phyloP scores from a whole-genome alignment of 73 alveolate genomes.

The Stentor coeruleus region DNA sequence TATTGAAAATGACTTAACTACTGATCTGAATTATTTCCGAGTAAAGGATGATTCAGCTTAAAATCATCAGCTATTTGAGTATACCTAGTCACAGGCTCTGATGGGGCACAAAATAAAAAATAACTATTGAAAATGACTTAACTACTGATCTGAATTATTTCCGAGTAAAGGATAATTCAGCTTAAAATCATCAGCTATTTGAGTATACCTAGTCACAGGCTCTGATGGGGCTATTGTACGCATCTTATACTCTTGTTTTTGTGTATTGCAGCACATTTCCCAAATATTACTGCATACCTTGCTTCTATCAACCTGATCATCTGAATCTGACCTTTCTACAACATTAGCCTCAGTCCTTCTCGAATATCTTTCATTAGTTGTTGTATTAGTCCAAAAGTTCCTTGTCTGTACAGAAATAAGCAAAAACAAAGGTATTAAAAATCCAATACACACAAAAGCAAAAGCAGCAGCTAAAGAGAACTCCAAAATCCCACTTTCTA shows the following conservation, averaged over 20 bases:
- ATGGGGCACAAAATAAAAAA: too few relatives aligned
- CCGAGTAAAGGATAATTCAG: neutral
- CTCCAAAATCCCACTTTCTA: too few relatives aligned
- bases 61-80: neutral
- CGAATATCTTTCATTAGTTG: slow-evolving; percentile 40
- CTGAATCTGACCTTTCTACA: slow-evolving; percentile 15
- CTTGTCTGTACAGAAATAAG: slow-evolving; percentile 23
- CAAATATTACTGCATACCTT: neutral
- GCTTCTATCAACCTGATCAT: neutral
- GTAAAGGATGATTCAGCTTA: neutral
- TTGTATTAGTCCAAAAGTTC: slow-evolving; percentile 8
- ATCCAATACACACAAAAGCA: slow-evolving; percentile 6
- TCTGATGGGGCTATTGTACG: neutral
- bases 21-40: neutral
- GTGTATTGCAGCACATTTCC: slow-evolving; percentile 25
- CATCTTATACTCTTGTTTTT: neutral
- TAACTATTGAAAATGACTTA: too few relatives aligned
- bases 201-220: neutral
- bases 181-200: neutral
- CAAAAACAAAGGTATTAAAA: slow-evolving; percentile 22
- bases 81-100: neutral
- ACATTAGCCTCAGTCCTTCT: slow-evolving; percentile 6
- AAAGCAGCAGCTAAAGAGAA: neutral
- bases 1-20: too few relatives aligned
- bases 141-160: neutral